Evolutionary conservation across 2,329 filamentous ascomycete species (phyloP), one percentile per base, ranked within the genome.

Genomic region (Lizonia empirigonia): DNA sequence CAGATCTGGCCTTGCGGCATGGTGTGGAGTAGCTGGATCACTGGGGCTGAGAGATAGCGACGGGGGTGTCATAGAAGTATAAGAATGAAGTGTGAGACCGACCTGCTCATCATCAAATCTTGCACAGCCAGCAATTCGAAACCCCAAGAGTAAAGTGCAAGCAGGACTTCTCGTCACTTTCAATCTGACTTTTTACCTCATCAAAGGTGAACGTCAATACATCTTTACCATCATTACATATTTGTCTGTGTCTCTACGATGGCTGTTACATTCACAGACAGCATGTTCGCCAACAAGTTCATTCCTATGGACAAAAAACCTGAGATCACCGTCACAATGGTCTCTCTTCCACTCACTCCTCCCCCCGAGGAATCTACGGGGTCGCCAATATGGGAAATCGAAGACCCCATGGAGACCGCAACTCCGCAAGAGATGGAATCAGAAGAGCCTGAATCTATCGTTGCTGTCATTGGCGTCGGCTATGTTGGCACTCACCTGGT

Each of bases 401-500:
- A 45, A 19, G 34, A 45, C 5, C 34, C 24, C 20, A 27, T 19
- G 9, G 19, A 51, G 15, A 33, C 27, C 26, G 30, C 15, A 16
- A 19, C 20, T 16, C 16, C 18, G n/a, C 29, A 53, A 34, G 24
- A 22, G n/a, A n/a, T n/a, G n/a, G n/a, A n/a, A n/a, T n/a, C n/a
- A n/a, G n/a, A n/a, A n/a, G 24, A 39, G 5, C 15, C 26, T 4
- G n/a, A 33, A 1, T 13, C 35, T 1, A 26, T 39, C 13, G 74
- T 82, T 3, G 79, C 78, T 42, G 72, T 82, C 24, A 77, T 82
- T 20, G 80, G 80, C 3, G 78, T 82, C 13, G 80, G 80, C 32
- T 82, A 82, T 59, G 79, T 82, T 4, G 80, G 80, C 7, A 73
- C 75, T 46, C 77, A 81, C 50, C 76, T 82, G 10, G 75, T 80